These are phyloP conservation scores for Penicillium sp. DNA, from an alignment of 2,329 filamentous ascomycete genomes.

Conservation along the genomic window DNA sequence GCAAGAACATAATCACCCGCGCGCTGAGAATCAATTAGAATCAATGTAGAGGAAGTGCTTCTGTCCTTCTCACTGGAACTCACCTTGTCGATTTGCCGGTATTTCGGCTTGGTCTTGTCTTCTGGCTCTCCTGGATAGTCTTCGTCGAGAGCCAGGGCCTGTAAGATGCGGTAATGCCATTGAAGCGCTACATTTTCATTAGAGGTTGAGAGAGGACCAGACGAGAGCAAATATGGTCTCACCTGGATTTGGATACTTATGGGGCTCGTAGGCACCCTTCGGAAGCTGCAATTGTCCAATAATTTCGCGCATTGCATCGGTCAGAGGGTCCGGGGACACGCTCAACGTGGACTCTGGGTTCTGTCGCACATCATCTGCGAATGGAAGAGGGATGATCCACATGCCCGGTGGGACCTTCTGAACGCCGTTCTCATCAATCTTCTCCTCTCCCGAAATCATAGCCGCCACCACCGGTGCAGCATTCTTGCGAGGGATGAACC, in stretches of 20 bases:
- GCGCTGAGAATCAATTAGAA: constrained; percentile 52
- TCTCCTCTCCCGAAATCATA: constrained; percentile 75
- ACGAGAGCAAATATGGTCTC: constrained; percentile 22
- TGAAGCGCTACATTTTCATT: constrained; percentile 65
- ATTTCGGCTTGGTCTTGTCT: constrained; percentile 84
- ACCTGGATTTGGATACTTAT: constrained; percentile 84
- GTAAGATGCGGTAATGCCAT: constrained; percentile 96
- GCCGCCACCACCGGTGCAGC: constrained; percentile 80
- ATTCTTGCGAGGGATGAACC: constrained; percentile 85
- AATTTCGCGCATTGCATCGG: constrained; percentile 80
- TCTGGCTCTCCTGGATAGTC: constrained; percentile 76
- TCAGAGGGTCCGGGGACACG: constrained; percentile 71
- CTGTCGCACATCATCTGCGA: constrained; percentile 83
- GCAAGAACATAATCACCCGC: constrained; percentile 78
- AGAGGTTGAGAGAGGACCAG: constrained; percentile 2
- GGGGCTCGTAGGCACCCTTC: constrained; percentile 80
- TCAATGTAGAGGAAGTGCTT: neutral
- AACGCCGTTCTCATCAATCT: constrained; percentile 67
- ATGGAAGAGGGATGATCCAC: constrained; percentile 88
- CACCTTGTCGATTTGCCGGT: constrained; percentile 82
- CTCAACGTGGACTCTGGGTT: constrained; percentile 67
- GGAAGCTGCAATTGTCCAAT: constrained; percentile 88
- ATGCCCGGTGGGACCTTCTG: constrained; percentile 80
- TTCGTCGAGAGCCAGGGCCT: constrained; percentile 89
- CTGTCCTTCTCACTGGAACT: constrained; percentile 1